phyloP scores from a whole-genome alignment of 441 rosid species.

The Corymbia citriodora region DNA sequence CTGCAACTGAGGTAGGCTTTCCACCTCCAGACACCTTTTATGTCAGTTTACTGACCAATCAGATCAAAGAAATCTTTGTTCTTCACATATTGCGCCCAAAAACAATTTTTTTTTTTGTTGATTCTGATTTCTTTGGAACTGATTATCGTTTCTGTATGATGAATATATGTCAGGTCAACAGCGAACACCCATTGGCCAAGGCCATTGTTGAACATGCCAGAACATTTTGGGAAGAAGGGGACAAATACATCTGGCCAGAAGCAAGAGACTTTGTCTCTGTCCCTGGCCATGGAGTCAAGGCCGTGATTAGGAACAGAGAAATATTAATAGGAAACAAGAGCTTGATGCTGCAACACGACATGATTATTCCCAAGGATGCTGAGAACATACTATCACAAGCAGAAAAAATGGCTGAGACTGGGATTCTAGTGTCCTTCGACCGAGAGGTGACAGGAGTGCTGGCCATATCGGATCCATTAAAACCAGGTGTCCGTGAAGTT shows the following conservation, averaged over 20 bases:
- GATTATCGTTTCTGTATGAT: background rate
- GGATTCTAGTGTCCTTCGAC: conserved; percentile 1
- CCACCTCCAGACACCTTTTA: background rate
- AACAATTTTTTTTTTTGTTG: background rate
- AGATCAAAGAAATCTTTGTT: background rate
- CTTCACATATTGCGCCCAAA: background rate
- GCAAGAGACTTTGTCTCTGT: conserved; percentile 60
- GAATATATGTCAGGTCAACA: conserved; percentile 46
- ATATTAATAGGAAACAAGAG: conserved; percentile 73
- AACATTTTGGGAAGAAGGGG: conserved; percentile 72
- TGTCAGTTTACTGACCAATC: background rate
- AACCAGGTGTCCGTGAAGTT: background rate
- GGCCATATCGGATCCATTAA: background rate
- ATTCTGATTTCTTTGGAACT: background rate
- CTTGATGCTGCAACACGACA: conserved; percentile 20
- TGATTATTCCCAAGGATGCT: background rate
- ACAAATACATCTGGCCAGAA: conserved; percentile 77
- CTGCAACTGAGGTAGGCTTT: conserved; percentile 71
- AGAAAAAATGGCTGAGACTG: background rate
- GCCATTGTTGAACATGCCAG: conserved; percentile 78
- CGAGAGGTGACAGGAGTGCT: background rate
- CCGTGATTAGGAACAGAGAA: conserved; percentile 49
- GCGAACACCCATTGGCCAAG: conserved; percentile 91
- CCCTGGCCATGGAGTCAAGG: conserved; percentile 87
- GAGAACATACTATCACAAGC: background rate